Base-by-base conservation (phyloP, 2,329 filamentous ascomycete species). In the Neurospora sp. region DNA sequence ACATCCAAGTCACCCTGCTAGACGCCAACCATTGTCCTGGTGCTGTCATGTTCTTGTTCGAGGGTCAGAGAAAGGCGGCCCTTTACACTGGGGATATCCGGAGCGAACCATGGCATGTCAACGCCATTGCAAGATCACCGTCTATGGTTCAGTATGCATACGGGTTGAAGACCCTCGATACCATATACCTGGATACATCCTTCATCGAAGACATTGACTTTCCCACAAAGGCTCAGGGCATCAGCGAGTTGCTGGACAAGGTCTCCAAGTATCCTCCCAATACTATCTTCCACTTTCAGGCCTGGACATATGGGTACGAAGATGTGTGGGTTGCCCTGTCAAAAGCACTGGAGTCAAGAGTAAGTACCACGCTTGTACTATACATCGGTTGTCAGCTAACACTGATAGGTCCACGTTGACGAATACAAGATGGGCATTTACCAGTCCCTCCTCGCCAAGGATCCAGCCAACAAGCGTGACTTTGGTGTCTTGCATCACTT, bases 11-110 rank as follows among this genome's bases (percentile, higher is more conserved):
- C 19, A 97, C 93, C 0, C 83, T 97, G 0, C 87, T 97, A 68
- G 91, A 97, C 81, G 93, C 95, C 1, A 97, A 98, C 75, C 95
- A 97, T 77, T 98, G 95, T 75, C 86, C 91, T 0, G 94, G 95
- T 0, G 90, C 93, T 19, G 93, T 96, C 19, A 97, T 97, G 93
- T 97, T 97, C 77, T 82, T 97, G 19, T 91, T 97, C 38, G 92
- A 97, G 80, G 89, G 88, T 1, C 80, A 87, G 68, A 85, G 84
- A 0, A 92, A 89, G 72, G 90, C 93, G 0, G 85, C 96, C 1
- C 81, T 97, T 0, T 98, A 97, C 76, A 97, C 94, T 0, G 94
- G 94, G 5, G 95, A 97, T 76, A 89, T 97, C 52, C 87, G 95
- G 73, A 90, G 92, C 69, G 95, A 98, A 76, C 84, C 87, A 4